Evolutionary conservation across 208 protist genomes (phyloP).

Genomic region (Trypanosomatidae sp.): DNA sequence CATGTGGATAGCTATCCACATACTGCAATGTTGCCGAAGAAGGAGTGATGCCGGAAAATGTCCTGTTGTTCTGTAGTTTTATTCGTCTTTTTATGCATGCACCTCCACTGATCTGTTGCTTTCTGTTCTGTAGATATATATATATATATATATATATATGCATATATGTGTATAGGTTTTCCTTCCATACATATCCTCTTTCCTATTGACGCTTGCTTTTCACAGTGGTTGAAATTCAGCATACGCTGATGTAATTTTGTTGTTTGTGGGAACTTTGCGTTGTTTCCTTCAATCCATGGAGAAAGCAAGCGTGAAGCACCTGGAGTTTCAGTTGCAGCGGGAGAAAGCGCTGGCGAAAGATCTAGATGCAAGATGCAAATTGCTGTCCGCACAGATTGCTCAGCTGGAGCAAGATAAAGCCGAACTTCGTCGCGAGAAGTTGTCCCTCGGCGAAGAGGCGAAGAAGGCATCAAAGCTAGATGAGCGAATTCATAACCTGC

Average conservation of each 20-base stretch:
- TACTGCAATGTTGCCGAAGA: not conserved
- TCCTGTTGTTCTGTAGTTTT: not conserved
- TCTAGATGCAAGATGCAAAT: conserved; percentile 71
- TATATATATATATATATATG: not conserved
- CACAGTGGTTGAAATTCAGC: not conserved
- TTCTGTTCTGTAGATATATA: not conserved
- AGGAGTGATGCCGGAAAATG: not conserved
- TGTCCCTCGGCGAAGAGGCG: conserved; percentile 55
- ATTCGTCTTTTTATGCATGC: not conserved
- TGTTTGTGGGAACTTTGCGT: not conserved
- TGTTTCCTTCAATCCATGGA: not conserved
- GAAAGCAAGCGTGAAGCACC: conserved; percentile 63
- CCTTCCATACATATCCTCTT: not conserved
- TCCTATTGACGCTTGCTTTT: not conserved
- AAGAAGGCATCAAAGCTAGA: conserved; percentile 66
- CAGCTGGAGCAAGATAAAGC: conserved; percentile 85
- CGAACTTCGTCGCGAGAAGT: conserved; percentile 72
- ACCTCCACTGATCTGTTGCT: not conserved
- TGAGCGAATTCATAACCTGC: conserved; percentile 60
- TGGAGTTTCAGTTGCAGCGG: conserved; percentile 80
- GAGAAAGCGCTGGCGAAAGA: conserved; percentile 65
- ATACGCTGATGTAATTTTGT: not conserved
- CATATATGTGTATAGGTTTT: conserved; percentile 3
- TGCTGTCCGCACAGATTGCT: conserved; percentile 58
- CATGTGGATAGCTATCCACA: not conserved